phyloP scores from a whole-genome alignment of 768 basidiomycete genomes.

The Butyriboletus loyo region DNA sequence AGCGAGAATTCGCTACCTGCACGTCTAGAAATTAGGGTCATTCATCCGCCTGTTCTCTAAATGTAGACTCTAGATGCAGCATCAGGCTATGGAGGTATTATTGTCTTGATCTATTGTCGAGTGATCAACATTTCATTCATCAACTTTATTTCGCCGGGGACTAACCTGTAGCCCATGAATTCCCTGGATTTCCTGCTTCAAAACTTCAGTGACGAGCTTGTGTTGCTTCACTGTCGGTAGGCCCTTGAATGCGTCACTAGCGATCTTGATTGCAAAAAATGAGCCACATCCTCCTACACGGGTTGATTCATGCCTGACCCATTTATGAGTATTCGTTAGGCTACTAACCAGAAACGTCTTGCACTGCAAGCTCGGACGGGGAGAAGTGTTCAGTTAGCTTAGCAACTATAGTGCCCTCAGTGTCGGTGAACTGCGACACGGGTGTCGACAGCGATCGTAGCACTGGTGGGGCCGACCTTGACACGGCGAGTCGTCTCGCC shows the following conservation, averaged over 20 bases:
- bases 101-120: conserved; percentile 41
- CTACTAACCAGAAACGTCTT: conserved; percentile 88
- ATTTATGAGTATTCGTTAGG: background rate
- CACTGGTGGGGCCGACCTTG: conserved; percentile 19
- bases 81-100: conserved; percentile 25
- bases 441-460: conserved; percentile 30
- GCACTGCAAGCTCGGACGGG: conserved; percentile 80
- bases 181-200: conserved; percentile 85
- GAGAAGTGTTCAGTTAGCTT: conserved; percentile 75
- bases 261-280: conserved; percentile 91
- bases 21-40: background rate
- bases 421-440: conserved; percentile 28
- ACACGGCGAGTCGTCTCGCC: conserved; percentile 33
- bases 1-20: background rate
- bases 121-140: conserved; percentile 5
- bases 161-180: conserved; percentile 94
- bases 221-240: conserved; percentile 91
- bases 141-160: background rate
- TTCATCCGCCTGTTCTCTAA: conserved; percentile 4
- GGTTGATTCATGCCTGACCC: conserved; percentile 1
- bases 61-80: conserved; percentile 5
- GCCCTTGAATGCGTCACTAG: conserved; percentile 82
- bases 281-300: conserved; percentile 88
- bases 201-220: conserved; percentile 75
- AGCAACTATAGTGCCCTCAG: conserved; percentile 54